Conservation (phyloP, 352 stramenopile species). For the Phytophthora sp. region DNA sequence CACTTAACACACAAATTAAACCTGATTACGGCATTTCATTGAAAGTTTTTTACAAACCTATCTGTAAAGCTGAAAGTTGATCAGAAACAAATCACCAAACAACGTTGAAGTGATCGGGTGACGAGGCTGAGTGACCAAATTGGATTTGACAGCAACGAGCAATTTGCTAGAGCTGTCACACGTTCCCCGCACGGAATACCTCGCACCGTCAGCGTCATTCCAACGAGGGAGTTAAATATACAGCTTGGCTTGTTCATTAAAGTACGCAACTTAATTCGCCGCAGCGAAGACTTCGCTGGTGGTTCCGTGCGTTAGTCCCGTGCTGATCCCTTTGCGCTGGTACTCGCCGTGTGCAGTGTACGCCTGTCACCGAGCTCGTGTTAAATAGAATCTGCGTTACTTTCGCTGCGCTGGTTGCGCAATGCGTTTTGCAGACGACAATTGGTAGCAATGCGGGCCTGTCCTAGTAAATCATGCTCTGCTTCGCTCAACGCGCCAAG, state of each 20-base stretch:
- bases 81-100: no score
- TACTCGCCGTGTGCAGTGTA: not conserved
- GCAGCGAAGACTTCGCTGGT: not conserved
- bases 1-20: not conserved
- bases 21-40: not conserved
- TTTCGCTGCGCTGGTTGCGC: not conserved
- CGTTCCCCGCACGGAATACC: no score
- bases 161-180: no score
- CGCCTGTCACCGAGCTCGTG: not conserved
- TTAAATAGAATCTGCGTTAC: not conserved
- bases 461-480: not conserved
- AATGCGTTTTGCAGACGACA: not conserved
- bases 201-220: no score
- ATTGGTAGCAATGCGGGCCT: conserved; percentile 13
- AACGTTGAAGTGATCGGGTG: no score
- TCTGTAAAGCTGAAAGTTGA: not conserved
- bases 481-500: not conserved
- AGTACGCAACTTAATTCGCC: not conserved
- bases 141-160: no score
- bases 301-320: not conserved
- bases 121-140: no score
- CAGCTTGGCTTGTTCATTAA: not conserved
- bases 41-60: not conserved
- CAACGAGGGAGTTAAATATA: not conserved
- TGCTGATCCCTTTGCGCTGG: not conserved